A percentile compares a stretch with the other conserved stretches of the same genome.
Conservation (phyloP, 2,329 filamentous ascomycete species). For the Knufia petricola region DNA sequence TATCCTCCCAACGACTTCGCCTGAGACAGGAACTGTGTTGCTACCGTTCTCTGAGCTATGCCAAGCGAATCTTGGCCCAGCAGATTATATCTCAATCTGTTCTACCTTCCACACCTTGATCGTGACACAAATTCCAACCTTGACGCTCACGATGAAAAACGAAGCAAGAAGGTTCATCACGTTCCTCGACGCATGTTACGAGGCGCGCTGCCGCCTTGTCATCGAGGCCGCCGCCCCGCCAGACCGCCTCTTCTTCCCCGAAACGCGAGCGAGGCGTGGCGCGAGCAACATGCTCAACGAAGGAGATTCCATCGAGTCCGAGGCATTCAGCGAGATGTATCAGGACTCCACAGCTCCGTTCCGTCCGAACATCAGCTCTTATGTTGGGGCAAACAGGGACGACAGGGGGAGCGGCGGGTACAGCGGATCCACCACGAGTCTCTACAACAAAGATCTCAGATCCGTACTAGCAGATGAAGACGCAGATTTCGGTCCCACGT, state of each 20-base stretch:
- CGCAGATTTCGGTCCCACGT: constrained; percentile 26
- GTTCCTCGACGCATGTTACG: constrained; percentile 69
- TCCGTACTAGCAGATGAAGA: constrained; percentile 27
- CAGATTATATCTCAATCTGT: constrained; percentile 73
- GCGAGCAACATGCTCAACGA: constrained; percentile 19
- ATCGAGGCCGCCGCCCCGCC: constrained; percentile 58
- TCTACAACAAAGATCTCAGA: constrained; percentile 12
- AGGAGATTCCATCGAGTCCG: constrained; percentile 50
- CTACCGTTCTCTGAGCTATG: constrained; percentile 65
- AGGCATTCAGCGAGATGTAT: constrained; percentile 63
- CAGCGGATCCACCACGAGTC: constrained; percentile 14
- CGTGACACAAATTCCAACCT: constrained; percentile 57
- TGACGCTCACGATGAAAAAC: constrained; percentile 63
- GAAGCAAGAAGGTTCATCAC: constrained; percentile 74
- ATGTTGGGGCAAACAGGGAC: constrained; percentile 33
- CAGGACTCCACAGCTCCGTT: constrained; percentile 70
- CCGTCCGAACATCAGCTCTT: constrained; percentile 65
- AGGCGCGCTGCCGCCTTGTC: constrained; percentile 67
- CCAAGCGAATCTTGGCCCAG: constrained; percentile 56
- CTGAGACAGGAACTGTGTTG: constrained; percentile 29
- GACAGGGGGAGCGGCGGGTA: constrained; percentile 20
- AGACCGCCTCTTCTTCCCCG: constrained; percentile 70
- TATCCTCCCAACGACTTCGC: constrained; percentile 34
- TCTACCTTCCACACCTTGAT: constrained; percentile 72
- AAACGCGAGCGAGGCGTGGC: constrained; percentile 29